Percentiles rank a stretch among this genome's conserved stretches.
phyloP scores from a whole-genome alignment of 148 eudicot species.

The Polygonum maritimum region DNA sequence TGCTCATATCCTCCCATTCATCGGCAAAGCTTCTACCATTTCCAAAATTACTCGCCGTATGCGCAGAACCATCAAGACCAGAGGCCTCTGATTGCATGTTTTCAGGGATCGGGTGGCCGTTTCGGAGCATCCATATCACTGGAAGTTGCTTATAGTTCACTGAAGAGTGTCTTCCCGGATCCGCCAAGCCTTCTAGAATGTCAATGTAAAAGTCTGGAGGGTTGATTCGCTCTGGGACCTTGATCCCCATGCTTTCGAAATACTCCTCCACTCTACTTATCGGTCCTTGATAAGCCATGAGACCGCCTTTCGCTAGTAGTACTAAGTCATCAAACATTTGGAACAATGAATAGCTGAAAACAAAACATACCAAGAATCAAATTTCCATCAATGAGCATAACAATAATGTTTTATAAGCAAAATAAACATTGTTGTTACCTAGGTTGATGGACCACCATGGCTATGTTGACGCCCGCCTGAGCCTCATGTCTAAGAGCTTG shows the following conservation, averaged over 20 bases:
- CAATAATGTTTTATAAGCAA: neutral
- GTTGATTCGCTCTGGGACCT: slow-evolving; percentile 18
- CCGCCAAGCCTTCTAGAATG: slow-evolving; percentile 17
- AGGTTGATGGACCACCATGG: slow-evolving; percentile 21
- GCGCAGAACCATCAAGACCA: neutral
- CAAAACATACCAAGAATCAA: neutral
- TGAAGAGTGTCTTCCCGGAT: neutral
- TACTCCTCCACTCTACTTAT: slow-evolving; percentile 12
- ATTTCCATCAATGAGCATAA: neutral
- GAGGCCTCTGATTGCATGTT: slow-evolving; percentile 6
- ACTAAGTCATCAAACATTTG: slow-evolving; percentile 19
- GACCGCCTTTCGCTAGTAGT: slow-evolving; percentile 19
- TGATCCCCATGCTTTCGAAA: slow-evolving; percentile 11
- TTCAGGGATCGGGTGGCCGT: slow-evolving; percentile 14
- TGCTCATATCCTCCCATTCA: slow-evolving; percentile 12
- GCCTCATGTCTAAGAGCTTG: slow-evolving; percentile 20
- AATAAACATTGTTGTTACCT: slow-evolving; percentile 2
- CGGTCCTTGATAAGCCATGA: slow-evolving; percentile 18
- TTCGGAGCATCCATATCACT: slow-evolving; percentile 16
- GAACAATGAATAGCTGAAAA: slow-evolving; percentile 20
- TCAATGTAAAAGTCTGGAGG: slow-evolving; percentile 20
- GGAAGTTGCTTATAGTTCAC: slow-evolving; percentile 13
- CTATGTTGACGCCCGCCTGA: slow-evolving; percentile 16
- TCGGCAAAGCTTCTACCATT: neutral
- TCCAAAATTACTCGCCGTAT: neutral